phyloP scores from a whole-genome alignment of 2,329 filamentous ascomycete species.

The Cladosporium sp. region DNA sequence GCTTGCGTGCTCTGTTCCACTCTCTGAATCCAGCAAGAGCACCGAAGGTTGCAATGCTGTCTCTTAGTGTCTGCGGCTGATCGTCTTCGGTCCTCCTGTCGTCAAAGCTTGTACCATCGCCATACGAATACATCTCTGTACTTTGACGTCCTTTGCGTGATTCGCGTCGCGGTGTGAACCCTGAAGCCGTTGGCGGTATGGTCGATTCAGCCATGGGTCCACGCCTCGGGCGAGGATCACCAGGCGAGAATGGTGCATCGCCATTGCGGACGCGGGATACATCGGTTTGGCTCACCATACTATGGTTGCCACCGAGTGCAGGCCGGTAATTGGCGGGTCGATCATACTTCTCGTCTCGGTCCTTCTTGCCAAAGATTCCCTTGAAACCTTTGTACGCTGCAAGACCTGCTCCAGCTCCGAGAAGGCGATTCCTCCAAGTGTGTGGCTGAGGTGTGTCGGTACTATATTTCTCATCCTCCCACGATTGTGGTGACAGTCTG shows the following conservation, averaged over 20 bases:
- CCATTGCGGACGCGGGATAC: slow-evolving; percentile 52
- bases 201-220: slow-evolving; percentile 5
- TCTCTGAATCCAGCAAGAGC: slow-evolving; percentile 34
- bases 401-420: slow-evolving; percentile 44
- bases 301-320: slow-evolving; percentile 45
- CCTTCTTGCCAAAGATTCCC: slow-evolving; percentile 55
- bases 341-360: slow-evolving; percentile 42
- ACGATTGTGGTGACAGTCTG: slow-evolving; percentile 26
- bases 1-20: slow-evolving; percentile 50
- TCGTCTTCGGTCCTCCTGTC: slow-evolving; percentile 19
- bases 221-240: slow-evolving; percentile 14
- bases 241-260: slow-evolving; percentile 46
- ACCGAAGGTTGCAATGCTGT: slow-evolving; percentile 45
- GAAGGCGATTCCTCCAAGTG: slow-evolving; percentile 43
- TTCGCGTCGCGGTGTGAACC: slow-evolving; percentile 7
- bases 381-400: slow-evolving; percentile 34
- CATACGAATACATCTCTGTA: slow-evolving; percentile 17
- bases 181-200: slow-evolving; percentile 30
- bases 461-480: slow-evolving; percentile 43
- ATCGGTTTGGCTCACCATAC: slow-evolving; percentile 43
- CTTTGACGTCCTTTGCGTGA: slow-evolving; percentile 9
- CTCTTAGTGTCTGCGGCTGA: slow-evolving; percentile 34
- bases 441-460: slow-evolving; percentile 18
- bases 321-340: slow-evolving; percentile 45
- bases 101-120: slow-evolving; percentile 36